Percentiles rank a stretch among this genome's conserved stretches.
Evolutionary conservation across 2,329 filamentous ascomycete species (phyloP).

Genomic region (Chaetomiaceae sp.): DNA sequence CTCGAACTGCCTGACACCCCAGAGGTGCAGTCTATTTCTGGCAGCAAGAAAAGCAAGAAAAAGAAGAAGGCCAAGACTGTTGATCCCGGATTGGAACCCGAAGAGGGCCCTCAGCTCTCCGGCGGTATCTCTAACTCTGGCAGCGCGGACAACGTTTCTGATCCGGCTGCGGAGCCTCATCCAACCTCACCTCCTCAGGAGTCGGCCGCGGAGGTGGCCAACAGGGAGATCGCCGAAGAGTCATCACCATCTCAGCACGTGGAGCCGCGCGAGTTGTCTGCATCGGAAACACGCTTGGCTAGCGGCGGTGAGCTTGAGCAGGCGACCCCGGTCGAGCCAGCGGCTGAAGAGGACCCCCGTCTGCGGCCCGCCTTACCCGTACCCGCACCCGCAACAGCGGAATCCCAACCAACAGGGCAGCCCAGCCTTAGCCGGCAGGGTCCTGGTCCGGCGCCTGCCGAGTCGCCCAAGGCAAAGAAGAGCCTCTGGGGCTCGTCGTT

Average conservation of each 20-base stretch:
- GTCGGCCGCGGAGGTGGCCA: neutral
- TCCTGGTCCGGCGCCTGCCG: neutral
- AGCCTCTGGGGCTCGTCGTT: constrained; percentile 22
- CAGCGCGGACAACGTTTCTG: neutral
- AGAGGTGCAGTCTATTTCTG: neutral
- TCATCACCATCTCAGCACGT: constrained; percentile 9
- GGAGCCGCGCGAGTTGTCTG: constrained; percentile 11
- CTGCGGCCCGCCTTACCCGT: constrained; percentile 1
- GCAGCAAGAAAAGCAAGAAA: constrained; percentile 32
- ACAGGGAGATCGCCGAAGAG: neutral
- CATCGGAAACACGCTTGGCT: constrained; percentile 1
- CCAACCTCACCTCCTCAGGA: too few relatives aligned
- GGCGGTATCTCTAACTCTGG: neutral
- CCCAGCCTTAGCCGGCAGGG: neutral
- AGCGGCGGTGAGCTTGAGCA: constrained; percentile 15
- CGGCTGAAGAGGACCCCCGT: constrained; percentile 1
- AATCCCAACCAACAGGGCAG: neutral
- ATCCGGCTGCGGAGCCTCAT: too few relatives aligned
- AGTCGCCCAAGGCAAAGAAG: constrained; percentile 13
- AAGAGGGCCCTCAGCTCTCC: neutral
- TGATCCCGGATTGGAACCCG: neutral
- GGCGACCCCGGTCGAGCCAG: neutral
- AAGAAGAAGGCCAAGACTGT: constrained; percentile 40
- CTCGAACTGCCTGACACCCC: neutral
- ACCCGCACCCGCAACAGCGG: neutral